Conservation (phyloP, 1,284 basidiomycete species). For the Fomes fomentarius region DNA sequence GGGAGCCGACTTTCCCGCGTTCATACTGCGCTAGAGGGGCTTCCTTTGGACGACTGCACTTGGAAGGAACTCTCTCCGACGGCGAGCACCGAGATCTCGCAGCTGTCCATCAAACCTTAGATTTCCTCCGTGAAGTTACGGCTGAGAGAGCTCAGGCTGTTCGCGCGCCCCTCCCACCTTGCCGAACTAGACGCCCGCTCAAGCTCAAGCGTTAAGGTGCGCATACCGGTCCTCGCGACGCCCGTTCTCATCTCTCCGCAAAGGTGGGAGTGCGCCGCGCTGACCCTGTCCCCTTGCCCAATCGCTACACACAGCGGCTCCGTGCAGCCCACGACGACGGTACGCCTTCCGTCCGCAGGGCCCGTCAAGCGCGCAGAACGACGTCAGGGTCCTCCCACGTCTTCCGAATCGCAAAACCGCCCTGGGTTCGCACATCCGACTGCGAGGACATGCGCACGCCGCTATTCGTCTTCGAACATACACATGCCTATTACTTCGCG, state of each 20-base stretch:
- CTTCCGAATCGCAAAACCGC: neutral
- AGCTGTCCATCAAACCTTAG: constrained; percentile 11
- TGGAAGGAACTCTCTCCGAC: constrained; percentile 16
- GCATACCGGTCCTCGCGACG: constrained; percentile 8
- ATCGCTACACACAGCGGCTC: constrained; percentile 11
- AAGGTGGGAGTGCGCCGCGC: constrained; percentile 15
- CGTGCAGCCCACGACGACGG: constrained; percentile 5
- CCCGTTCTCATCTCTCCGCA: constrained; percentile 13
- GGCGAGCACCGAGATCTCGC: constrained; percentile 14
- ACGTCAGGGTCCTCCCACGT: constrained; percentile 12
- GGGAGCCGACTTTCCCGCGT: constrained; percentile 14
- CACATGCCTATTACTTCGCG: neutral
- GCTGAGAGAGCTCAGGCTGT: neutral
- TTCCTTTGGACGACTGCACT: constrained; percentile 12
- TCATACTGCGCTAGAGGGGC: constrained; percentile 13
- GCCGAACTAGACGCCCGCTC: neutral
- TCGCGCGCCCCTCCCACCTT: neutral
- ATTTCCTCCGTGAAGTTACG: constrained; percentile 9
- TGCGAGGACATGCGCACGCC: neutral
- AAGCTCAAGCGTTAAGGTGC: constrained; percentile 26
- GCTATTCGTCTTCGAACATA: constrained; percentile 1
- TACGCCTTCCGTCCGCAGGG: constrained; percentile 4
- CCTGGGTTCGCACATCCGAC: neutral
- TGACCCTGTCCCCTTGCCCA: constrained; percentile 5
- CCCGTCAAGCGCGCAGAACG: constrained; percentile 4